A percentile compares a stretch with the other conserved stretches of the same genome.
Conservation (phyloP, 2,329 filamentous ascomycete species). For the Ramichloridium luteum region DNA sequence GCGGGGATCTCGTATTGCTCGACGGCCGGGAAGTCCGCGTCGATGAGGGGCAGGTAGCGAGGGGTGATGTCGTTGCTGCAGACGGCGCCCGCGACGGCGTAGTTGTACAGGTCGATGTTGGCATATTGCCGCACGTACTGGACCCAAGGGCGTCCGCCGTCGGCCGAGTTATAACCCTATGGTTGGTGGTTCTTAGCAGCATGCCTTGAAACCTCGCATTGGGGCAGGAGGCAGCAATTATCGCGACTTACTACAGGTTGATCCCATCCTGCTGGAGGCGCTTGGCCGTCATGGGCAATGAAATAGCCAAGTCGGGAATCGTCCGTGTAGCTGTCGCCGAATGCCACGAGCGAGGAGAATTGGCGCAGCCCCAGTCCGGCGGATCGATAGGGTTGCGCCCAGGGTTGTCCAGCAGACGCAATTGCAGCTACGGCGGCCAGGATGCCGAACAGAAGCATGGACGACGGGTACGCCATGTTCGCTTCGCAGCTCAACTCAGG, state of each 20-base stretch:
- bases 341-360: slow-evolving; percentile 54
- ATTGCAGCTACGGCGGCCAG: too few relatives aligned
- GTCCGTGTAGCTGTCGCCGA: slow-evolving; percentile 62
- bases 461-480: too few relatives aligned
- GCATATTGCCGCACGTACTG: slow-evolving; percentile 52
- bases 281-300: slow-evolving; percentile 40
- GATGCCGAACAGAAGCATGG: too few relatives aligned
- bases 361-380: slow-evolving; percentile 29
- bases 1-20: slow-evolving; percentile 35
- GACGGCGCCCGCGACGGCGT: slow-evolving; percentile 56
- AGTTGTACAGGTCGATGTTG: slow-evolving; percentile 36
- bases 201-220: too few relatives aligned
- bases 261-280: slow-evolving; percentile 51
- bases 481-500: too few relatives aligned
- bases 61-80: slow-evolving; percentile 58
- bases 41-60: slow-evolving; percentile 40
- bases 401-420: too few relatives aligned
- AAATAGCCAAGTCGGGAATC: slow-evolving; percentile 57
- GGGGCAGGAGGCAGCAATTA: too few relatives aligned
- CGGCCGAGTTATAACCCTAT: slow-evolving; percentile 37
- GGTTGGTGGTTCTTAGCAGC: too few relatives aligned
- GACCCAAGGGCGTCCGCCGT: slow-evolving; percentile 57
- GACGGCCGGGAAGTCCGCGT: slow-evolving; percentile 44
- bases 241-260: slow-evolving; percentile 34
- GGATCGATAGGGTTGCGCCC: too few relatives aligned